Evolutionary conservation across 106 monocot genomes (phyloP).

Genomic region (Posidonia australis): DNA sequence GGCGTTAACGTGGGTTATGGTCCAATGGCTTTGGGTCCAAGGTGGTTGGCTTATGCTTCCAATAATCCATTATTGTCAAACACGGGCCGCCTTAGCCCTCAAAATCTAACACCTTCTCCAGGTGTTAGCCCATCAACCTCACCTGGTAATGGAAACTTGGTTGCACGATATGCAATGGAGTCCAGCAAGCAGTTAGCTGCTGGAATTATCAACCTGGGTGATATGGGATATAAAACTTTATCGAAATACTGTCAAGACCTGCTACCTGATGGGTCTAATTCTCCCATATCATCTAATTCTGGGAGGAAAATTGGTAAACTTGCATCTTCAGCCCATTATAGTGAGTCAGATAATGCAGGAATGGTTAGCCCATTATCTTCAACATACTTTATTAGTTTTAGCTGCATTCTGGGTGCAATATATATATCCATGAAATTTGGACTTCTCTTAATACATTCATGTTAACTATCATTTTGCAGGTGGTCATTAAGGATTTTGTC

Average conservation of each 20-base stretch:
- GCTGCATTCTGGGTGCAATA: background rate
- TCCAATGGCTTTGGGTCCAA: constrained; percentile 88
- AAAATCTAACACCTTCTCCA: constrained; percentile 85
- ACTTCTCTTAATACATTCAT: background rate
- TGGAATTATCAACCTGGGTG: constrained; percentile 87
- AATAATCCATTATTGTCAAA: constrained; percentile 76
- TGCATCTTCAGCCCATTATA: constrained; percentile 38
- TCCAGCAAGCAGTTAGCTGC: constrained; percentile 91
- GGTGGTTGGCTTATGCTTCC: constrained; percentile 93
- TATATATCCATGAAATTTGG: background rate
- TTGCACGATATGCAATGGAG: constrained; percentile 98
- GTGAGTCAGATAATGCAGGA: constrained; percentile 89
- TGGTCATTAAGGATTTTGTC: constrained; percentile 83
- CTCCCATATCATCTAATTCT: constrained; percentile 55
- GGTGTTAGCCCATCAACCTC: constrained; percentile 94
- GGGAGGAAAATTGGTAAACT: constrained; percentile 47
- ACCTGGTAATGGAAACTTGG: constrained; percentile 78
- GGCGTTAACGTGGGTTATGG: constrained; percentile 84
- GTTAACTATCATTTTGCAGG: constrained; percentile 31
- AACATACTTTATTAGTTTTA: background rate
- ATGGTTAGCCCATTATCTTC: constrained; percentile 36
- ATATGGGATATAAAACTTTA: constrained; percentile 87
- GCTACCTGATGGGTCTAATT: constrained; percentile 78
- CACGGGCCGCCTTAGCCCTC: constrained; percentile 82
- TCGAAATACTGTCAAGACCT: constrained; percentile 87